Evolutionary conservation across 2,329 filamentous ascomycete species (phyloP), one percentile per base, ranked within the genome.

Genomic region (Hypoxylon sp.): DNA sequence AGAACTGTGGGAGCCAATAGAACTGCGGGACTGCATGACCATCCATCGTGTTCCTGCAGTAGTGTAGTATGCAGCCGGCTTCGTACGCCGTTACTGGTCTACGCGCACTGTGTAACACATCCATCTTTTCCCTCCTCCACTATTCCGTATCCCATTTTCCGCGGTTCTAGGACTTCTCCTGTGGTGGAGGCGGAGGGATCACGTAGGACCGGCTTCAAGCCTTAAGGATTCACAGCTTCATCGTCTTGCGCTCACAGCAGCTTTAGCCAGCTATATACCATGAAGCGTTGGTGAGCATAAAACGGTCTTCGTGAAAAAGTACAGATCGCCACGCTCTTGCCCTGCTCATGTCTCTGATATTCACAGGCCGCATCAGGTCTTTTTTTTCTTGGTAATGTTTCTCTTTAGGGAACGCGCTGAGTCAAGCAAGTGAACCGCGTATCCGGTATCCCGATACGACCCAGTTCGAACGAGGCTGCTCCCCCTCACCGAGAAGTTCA

Each of bases 41-140:
- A 53, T 68, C 55, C 63, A 42, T 59, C 63, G 69, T 72, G 70
- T 71, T 72, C 73, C 70, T 73, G 71, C 70, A 72, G 68, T 71
- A 73, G 71, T 31, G 5, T 6, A 26, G 19, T 64, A 46, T 50
- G 64, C 62, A 57, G 65, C 52, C 54, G 58, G 67, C 65, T 70
- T 72, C 35, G 59, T 69, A 54, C 56, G 46, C 56, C 51, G 56
- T 46, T 63, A 50, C 62, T 70, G 13, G 4, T 46, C 26, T 46
- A 17, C 14, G 47, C 55, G 54, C 70, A 70, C 70, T 68, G 68
- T 71, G 53, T 56, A 52, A 47, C 52, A 42, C 47, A 50, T 50
- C 42, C 47, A 50, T 50, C 42, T 42, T 33, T 50, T 19, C 5
- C 33, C 14, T 29, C 50, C 39, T 26, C 54, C 22, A 24, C 48